phyloP scores from a whole-genome alignment of 805 yeast genomes.

The Ogataea methanolica region DNA sequence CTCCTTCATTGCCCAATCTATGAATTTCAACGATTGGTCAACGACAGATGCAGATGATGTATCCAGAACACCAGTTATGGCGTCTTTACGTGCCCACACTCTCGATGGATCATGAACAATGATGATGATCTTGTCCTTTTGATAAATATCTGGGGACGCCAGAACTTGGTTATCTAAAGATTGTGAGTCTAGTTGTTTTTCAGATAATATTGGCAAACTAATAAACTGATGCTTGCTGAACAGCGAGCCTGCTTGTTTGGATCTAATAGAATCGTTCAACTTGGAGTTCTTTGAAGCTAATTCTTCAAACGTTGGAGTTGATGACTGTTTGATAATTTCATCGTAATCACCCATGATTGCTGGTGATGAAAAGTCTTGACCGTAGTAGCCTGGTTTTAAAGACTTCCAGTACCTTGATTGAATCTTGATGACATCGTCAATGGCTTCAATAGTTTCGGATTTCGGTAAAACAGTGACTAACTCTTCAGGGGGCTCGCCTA shows the following conservation, averaged over 20 bases:
- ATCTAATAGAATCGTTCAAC: conserved; percentile 70
- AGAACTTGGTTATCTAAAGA: conserved; percentile 60
- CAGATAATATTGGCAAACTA: conserved; percentile 56
- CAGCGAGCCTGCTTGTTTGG: conserved; percentile 58
- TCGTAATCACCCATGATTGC: conserved; percentile 28
- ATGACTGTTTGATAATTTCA: conserved; percentile 35
- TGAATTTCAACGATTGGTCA: conserved; percentile 66
- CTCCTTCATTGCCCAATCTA: conserved; percentile 57
- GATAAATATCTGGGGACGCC: conserved; percentile 67
- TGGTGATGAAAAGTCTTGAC: conserved; percentile 29
- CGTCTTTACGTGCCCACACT: conserved; percentile 83
- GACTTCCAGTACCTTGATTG: conserved; percentile 89
- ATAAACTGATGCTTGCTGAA: conserved; percentile 55
- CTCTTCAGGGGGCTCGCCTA: conserved; percentile 94
- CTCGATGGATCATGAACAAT: conserved; percentile 89
- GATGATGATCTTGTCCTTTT: conserved; percentile 59
- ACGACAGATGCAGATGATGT: conserved; percentile 67
- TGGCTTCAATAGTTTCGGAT: conserved; percentile 69
- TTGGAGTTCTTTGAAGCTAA: conserved; percentile 40
- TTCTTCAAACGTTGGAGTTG: conserved; percentile 34
- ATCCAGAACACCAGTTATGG: conserved; percentile 73
- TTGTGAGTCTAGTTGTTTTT: conserved; percentile 37
- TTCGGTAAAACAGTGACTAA: conserved; percentile 64
- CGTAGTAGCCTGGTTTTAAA: conserved; percentile 60
- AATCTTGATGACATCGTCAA: conserved; percentile 71